These are phyloP conservation scores for Candida quercuum DNA, from an alignment of 805 yeast species.

Conservation along the genomic window DNA sequence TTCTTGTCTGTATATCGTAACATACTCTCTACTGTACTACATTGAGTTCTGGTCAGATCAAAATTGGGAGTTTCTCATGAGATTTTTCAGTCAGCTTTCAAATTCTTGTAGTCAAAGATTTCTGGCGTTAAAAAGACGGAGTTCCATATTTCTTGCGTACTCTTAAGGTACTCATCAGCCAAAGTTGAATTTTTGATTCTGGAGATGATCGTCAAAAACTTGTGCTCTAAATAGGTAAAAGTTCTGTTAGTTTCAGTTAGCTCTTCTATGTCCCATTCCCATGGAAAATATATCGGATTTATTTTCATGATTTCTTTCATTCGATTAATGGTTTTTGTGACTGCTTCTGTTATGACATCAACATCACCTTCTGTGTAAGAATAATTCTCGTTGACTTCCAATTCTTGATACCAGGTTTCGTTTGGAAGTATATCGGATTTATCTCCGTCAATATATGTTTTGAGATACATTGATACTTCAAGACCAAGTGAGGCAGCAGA, in stretches of 20 bases:
- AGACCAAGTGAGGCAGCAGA: constrained; percentile 24
- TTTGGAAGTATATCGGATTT: constrained; percentile 15
- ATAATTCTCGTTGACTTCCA: constrained; percentile 49
- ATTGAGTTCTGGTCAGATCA: no score
- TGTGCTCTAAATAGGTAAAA: constrained; percentile 6
- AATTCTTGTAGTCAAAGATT: neutral
- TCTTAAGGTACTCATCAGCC: neutral
- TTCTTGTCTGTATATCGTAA: no score
- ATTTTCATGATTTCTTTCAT: constrained; percentile 9
- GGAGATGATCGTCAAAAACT: constrained; percentile 4
- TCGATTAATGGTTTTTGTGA: constrained; percentile 19
- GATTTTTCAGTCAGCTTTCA: no score
- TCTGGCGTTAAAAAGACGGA: constrained; percentile 1
- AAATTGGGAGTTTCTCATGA: no score
- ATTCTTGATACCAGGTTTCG: constrained; percentile 40
- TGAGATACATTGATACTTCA: constrained; percentile 4
- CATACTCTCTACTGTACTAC: no score
- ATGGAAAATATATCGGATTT: constrained; percentile 9
- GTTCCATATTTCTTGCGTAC: constrained; percentile 7
- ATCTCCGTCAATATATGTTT: constrained; percentile 6
- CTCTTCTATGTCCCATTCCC: constrained; percentile 15
- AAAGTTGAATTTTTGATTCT: constrained; percentile 2
- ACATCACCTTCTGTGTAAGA: constrained; percentile 33
- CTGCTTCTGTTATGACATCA: constrained; percentile 25
- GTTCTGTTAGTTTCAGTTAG: neutral